Conservation (phyloP, 768 basidiomycete genomes). For the Hygrophorus pudorinus region DNA sequence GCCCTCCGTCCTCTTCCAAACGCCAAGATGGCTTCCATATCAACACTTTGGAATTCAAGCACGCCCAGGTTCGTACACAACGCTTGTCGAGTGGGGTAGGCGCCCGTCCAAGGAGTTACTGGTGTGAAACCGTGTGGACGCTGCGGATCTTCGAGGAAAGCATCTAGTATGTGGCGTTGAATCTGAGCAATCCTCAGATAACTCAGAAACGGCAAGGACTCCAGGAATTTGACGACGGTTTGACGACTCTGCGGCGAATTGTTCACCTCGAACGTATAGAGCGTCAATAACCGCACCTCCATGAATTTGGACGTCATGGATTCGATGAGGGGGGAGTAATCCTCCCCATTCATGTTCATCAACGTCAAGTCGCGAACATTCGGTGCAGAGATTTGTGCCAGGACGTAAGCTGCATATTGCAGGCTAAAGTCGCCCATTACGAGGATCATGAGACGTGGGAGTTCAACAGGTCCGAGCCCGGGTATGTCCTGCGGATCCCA, state of each 20-base stretch:
- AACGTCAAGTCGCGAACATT: conserved; percentile 48
- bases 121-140: conserved; percentile 7
- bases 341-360: conserved; percentile 38
- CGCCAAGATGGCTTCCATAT: conserved; percentile 20
- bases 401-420: conserved; percentile 35
- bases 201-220: conserved; percentile 46
- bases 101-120: background rate
- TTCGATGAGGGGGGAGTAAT: conserved; percentile 40
- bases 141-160: conserved; percentile 35
- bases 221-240: conserved; percentile 38
- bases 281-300: conserved; percentile 43
- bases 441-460: conserved; percentile 41
- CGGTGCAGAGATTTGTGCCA: conserved; percentile 45
- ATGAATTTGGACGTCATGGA: conserved; percentile 38
- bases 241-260: conserved; percentile 15
- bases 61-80: conserved; percentile 36
- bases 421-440: conserved; percentile 47
- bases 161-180: conserved; percentile 29
- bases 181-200: conserved; percentile 42
- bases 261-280: conserved; percentile 34
- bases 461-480: conserved; percentile 28
- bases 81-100: conserved; percentile 9
- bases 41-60: conserved; percentile 35
- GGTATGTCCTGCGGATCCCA: conserved; percentile 16
- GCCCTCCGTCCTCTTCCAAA: conserved; percentile 27